Percentiles rank a stretch among this genome's conserved stretches.
Evolutionary conservation across 129 eudicot genomes (phyloP).

Genomic region (Flaveria ramosissima): DNA sequence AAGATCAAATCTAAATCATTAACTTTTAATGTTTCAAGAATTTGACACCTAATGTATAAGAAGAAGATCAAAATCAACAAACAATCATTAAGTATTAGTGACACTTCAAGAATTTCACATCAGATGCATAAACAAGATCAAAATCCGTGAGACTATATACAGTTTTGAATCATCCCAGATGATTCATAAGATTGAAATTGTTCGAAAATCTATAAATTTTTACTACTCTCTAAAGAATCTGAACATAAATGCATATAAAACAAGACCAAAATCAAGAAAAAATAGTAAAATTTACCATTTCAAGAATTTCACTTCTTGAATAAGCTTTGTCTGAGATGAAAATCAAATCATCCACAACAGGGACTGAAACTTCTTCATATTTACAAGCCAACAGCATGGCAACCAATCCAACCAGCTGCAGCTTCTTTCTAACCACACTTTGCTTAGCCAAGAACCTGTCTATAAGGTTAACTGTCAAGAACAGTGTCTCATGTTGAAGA

Average conservation of each 20-base stretch:
- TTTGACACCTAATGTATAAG: neutral
- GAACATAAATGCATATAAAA: neutral
- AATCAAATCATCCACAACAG: constrained; percentile 80
- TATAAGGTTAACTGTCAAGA: constrained; percentile 76
- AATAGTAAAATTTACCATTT: constrained; percentile 56
- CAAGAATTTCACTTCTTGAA: constrained; percentile 78
- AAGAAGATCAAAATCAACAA: neutral
- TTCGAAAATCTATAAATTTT: neutral
- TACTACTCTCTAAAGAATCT: neutral
- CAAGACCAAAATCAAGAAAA: constrained; percentile 17
- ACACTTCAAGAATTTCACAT: constrained; percentile 16
- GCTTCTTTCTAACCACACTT: constrained; percentile 68
- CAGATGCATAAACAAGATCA: constrained; percentile 9
- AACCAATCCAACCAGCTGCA: constrained; percentile 85
- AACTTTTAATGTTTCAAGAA: neutral
- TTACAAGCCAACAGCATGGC: constrained; percentile 94
- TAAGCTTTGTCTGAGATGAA: constrained; percentile 90
- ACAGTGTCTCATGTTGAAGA: constrained; percentile 78
- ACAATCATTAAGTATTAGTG: neutral
- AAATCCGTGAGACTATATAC: neutral
- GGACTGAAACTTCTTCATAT: constrained; percentile 89
- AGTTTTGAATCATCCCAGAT: too few species aligned
- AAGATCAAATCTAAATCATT: neutral
- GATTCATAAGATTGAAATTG: neutral
- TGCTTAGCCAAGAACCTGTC: constrained; percentile 79